Percentiles rank a stretch among this genome's conserved stretches.
Evolutionary conservation across 2,329 filamentous ascomycete species (phyloP).

Genomic region (Cladosporium sp.): DNA sequence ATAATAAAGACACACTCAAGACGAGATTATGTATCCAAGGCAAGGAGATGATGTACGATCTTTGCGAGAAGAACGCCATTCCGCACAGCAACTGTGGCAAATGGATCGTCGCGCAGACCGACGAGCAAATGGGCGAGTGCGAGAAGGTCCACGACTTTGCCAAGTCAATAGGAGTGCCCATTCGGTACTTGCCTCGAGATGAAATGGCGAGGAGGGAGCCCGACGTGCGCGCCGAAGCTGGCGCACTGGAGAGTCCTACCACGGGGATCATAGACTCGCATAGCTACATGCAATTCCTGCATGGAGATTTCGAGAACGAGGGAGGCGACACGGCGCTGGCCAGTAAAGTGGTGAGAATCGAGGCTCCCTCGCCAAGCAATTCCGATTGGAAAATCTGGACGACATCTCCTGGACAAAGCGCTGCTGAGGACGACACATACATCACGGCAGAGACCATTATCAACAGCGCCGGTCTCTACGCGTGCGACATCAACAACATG

Average conservation of each 20-base stretch:
- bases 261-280: slow-evolving; percentile 93
- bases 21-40: slow-evolving; percentile 77
- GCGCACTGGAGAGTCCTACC: slow-evolving; percentile 75
- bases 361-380: slow-evolving; percentile 46
- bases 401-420: slow-evolving; percentile 22
- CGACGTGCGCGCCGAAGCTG: slow-evolving; percentile 65
- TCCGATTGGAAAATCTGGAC: slow-evolving; percentile 68
- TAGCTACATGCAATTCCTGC: slow-evolving; percentile 73
- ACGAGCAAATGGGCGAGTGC: slow-evolving; percentile 61
- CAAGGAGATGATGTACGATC: slow-evolving; percentile 69
- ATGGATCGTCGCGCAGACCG: slow-evolving; percentile 89
- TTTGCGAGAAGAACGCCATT: slow-evolving; percentile 66
- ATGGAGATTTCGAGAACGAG: slow-evolving; percentile 69
- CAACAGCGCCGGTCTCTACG: slow-evolving; percentile 80
- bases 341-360: slow-evolving; percentile 60
- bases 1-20: slow-evolving; percentile 72
- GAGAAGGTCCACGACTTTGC: slow-evolving; percentile 54
- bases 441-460: slow-evolving; percentile 74
- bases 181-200: slow-evolving; percentile 60
- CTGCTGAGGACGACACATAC: slow-evolving; percentile 35
- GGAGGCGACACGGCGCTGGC: slow-evolving; percentile 72
- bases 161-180: slow-evolving; percentile 59
- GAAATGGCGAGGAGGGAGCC: slow-evolving; percentile 68
- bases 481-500: slow-evolving; percentile 76
- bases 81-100: slow-evolving; percentile 75